Percentiles rank a stretch among this genome's conserved stretches.
Conservation (phyloP, 2,329 filamentous ascomycete species). For the Venturia pyrina region DNA sequence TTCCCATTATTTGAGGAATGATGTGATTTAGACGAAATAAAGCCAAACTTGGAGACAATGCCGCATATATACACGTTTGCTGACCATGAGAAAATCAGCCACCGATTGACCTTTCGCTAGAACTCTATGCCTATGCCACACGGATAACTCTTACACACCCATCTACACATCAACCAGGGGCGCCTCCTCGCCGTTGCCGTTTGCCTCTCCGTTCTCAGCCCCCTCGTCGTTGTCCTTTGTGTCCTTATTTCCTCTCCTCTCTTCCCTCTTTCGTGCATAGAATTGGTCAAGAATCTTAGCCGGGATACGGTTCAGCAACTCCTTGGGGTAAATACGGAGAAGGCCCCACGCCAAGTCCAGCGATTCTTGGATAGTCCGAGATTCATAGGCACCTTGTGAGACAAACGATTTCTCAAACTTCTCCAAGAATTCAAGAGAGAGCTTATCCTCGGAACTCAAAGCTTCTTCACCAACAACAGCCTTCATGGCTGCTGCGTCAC, state of each 20-base stretch:
- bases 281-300: constrained; percentile 44
- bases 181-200: not conserved
- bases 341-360: constrained; percentile 94
- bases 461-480: constrained; percentile 98
- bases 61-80: constrained; percentile 2
- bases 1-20: not conserved
- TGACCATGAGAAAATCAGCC: not conserved
- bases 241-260: constrained; percentile 29
- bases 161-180: not conserved
- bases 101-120: not conserved
- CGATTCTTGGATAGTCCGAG: constrained; percentile 82
- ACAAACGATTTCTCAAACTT: constrained; percentile 98
- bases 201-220: not conserved
- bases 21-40: not conserved
- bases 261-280: constrained; percentile 34
- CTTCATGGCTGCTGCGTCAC: constrained; percentile 98
- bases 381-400: constrained; percentile 83
- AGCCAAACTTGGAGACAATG: not conserved
- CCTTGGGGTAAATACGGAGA: constrained; percentile 95
- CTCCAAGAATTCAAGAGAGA: constrained; percentile 94
- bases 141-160: not conserved
- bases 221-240: constrained; percentile 31
- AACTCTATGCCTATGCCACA: not conserved
- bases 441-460: constrained; percentile 88
- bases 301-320: constrained; percentile 76